A percentile compares a stretch with the other conserved stretches of the same genome.
These are phyloP conservation scores for Trichosporon ovoides DNA, from an alignment of 1,284 basidiomycete species.

Conservation along the genomic window DNA sequence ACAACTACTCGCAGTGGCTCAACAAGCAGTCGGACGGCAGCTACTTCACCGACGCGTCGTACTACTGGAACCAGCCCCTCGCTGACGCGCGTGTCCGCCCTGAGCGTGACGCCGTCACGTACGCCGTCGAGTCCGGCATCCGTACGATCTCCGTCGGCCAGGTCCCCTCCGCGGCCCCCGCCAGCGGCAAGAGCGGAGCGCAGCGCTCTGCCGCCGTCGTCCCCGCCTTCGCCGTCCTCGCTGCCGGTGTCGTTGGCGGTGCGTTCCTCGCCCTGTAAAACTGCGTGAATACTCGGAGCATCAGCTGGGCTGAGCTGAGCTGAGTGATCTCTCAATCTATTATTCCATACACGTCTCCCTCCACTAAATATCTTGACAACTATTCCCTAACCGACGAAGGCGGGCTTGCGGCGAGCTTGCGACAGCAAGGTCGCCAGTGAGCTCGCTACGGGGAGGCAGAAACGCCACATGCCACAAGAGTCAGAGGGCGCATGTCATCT, in stretches of 20 bases:
- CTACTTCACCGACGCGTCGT: constrained; percentile 27
- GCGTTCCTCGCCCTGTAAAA: not conserved
- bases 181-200: no score
- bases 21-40: constrained; percentile 17
- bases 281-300: not conserved
- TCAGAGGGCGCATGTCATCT: no score
- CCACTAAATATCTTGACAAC: no score
- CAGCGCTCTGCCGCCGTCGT: no score
- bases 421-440: no score
- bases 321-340: not conserved
- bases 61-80: constrained; percentile 24
- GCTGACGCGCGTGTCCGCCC: constrained; percentile 13
- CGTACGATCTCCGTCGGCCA: not conserved
- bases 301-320: constrained; percentile 5
- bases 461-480: no score
- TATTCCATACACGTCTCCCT: no score
- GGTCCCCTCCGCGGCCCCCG: not conserved
- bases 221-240: not conserved
- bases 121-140: not conserved
- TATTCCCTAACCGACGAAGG: no score
- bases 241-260: not conserved
- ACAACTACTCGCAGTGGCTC: constrained; percentile 29
- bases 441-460: no score
- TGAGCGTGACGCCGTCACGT: not conserved
- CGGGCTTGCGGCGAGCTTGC: no score